Conservation (phyloP, 257 asterid genomes). For the Lithospermum erythrorhizon region DNA sequence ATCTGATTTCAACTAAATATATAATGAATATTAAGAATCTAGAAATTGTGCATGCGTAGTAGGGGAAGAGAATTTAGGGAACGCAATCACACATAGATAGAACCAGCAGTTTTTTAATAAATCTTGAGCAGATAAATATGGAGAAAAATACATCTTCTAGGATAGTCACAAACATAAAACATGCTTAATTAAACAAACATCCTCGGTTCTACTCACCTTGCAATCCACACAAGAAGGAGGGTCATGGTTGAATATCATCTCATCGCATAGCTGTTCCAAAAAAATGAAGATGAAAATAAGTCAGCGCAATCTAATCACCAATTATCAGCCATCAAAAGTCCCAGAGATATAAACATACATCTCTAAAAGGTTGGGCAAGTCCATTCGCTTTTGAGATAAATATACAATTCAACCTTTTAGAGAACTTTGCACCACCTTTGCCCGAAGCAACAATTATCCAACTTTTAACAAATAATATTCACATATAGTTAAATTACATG, state of each 20-base stretch:
- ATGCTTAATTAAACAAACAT: neutral
- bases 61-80: too few species aligned
- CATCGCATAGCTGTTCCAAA: slow-evolving; percentile 79
- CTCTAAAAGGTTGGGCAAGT: neutral
- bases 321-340: neutral
- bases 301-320: neutral
- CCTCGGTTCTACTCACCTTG: slow-evolving; percentile 39
- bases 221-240: slow-evolving; percentile 75
- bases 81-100: too few species aligned
- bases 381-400: neutral
- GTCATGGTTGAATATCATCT: slow-evolving; percentile 90
- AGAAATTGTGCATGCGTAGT: too few species aligned
- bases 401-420: neutral
- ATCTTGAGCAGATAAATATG: neutral
- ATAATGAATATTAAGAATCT: too few species aligned
- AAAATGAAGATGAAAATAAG: slow-evolving; percentile 15
- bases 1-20: too few species aligned
- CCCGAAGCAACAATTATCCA: neutral
- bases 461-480: too few species aligned
- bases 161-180: neutral
- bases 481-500: neutral
- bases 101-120: too few species aligned
- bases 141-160: neutral
- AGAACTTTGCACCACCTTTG: neutral
- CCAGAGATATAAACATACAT: neutral